Evolutionary conservation across 1,284 basidiomycete genomes (phyloP).

Genomic region (Irpex rosettiformis): DNA sequence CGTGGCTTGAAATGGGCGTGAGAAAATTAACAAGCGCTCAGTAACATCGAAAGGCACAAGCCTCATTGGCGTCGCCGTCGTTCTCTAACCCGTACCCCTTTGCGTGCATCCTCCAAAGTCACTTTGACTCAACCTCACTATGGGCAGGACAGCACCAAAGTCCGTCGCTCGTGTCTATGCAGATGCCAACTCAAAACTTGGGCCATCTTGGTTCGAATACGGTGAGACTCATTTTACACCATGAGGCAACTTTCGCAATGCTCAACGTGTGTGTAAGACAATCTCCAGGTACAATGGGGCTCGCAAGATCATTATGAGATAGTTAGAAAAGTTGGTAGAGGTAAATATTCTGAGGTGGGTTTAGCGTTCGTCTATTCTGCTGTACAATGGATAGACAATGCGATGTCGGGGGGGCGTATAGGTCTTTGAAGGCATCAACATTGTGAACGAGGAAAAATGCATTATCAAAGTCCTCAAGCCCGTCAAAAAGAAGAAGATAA

Average conservation of each 20-base stretch:
- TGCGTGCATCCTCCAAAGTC: background rate
- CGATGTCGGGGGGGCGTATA: constrained; percentile 32
- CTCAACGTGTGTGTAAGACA: constrained; percentile 53
- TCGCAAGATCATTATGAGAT: constrained; percentile 99
- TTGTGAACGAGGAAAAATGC: constrained; percentile 91
- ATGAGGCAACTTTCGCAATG: constrained; percentile 8
- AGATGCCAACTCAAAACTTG: constrained; percentile 71
- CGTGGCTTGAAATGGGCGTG: constrained; percentile 1
- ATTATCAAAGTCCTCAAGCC: constrained; percentile 99
- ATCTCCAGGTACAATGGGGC: constrained; percentile 92
- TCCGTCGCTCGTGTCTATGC: constrained; percentile 74
- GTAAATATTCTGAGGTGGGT: constrained; percentile 92
- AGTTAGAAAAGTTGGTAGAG: constrained; percentile 93
- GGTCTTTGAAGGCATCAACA: constrained; percentile 98
- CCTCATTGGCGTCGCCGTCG: constrained; percentile 1
- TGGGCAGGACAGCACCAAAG: constrained; percentile 65
- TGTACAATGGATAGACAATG: background rate
- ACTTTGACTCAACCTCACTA: constrained; percentile 22
- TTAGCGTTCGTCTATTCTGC: constrained; percentile 1
- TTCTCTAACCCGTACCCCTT: background rate
- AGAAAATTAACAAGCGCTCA: constrained; percentile 10
- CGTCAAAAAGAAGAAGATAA: constrained; percentile 99
- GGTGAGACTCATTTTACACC: constrained; percentile 40
- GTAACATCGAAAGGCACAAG: background rate
- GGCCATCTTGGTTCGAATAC: constrained; percentile 80